A percentile compares a stretch with the other conserved stretches of the same genome.
Evolutionary conservation across 129 eudicot genomes (phyloP).

Genomic region (Artemisia tridentata): DNA sequence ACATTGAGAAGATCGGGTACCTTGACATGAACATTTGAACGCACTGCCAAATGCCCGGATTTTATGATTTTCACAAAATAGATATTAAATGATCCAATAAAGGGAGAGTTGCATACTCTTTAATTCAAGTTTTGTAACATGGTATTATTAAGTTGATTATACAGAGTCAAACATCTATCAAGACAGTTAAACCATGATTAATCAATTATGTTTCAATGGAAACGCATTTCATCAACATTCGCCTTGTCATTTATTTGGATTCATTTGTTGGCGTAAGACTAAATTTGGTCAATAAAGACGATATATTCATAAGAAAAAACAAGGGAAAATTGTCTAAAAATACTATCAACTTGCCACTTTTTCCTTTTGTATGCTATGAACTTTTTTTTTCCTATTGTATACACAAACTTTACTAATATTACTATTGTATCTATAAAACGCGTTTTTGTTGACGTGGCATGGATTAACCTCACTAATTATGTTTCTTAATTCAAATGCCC

Average conservation of each 20-base stretch:
- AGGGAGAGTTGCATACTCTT: background rate
- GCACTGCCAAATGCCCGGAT: background rate
- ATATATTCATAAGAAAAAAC: background rate
- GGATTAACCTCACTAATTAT: too few relatives aligned
- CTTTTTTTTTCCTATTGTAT: too few relatives aligned
- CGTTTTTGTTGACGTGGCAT: too few relatives aligned
- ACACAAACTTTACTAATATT: too few relatives aligned
- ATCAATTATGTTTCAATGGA: background rate
- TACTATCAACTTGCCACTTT: too few relatives aligned
- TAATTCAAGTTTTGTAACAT: background rate
- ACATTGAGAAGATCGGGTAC: too few relatives aligned
- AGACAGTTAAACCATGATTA: background rate
- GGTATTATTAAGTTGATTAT: background rate
- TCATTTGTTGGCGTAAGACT: background rate
- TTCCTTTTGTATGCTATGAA: too few relatives aligned
- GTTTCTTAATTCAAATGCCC: too few relatives aligned
- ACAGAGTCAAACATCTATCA: background rate
- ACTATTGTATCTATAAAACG: too few relatives aligned
- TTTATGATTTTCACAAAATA: background rate
- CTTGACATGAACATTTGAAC: background rate
- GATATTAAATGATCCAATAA: background rate
- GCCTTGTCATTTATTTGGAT: background rate
- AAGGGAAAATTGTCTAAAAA: too few relatives aligned
- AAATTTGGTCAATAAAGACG: slow-evolving; percentile 11
- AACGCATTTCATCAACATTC: background rate